Base-by-base conservation (phyloP, 129 eudicot species). In the Helichrysum umbraculigerum region DNA sequence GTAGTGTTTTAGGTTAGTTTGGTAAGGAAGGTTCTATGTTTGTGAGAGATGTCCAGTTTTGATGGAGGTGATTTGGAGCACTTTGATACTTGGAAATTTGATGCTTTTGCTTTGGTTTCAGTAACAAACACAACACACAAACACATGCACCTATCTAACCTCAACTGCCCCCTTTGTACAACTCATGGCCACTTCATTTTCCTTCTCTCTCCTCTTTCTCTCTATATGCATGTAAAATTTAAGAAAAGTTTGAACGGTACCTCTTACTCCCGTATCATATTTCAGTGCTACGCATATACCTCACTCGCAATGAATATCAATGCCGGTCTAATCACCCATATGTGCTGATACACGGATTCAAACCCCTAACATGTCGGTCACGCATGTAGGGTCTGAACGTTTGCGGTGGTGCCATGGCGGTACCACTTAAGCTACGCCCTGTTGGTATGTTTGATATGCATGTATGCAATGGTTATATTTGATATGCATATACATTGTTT, bases 1-100 rank as follows among this genome's bases (percentile, higher is more conserved):
- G 74, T 71, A 74, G 65, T 76, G 79, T 78, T 58, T 87, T 79
- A 83, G 65, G 82, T 68, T 78, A 79, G 90, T 83, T 89, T 82
- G 87, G 90, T 74, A 52, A 54, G 67, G 82, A 79, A 85, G 82
- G 77, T 81, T 81, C 76, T 70, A 9, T 51, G 19, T 66, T 22
- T 51, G 73, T 66, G 73, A 33, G 67, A 67, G 63, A 60, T 61
- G 60, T 70, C 76, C 54, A 19, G 33, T 78, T 44, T 59, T 78
- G 35, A 44, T 22, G 71, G 35, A 58, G 70, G 62, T 61, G 82
- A 78, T 71, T 78, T 71, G 82, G 82, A 66, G 65, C 34, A 65
- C 44, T 52, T 77, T 71, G 81, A 42, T 59, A 39, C 69, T 73
- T 73, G 69, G 25, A 57, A 73, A 39, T 73, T 25, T 73, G 77